These are phyloP conservation scores for Sparassis latifolia DNA, from an alignment of 1,284 basidiomycete species.

Conservation along the genomic window DNA sequence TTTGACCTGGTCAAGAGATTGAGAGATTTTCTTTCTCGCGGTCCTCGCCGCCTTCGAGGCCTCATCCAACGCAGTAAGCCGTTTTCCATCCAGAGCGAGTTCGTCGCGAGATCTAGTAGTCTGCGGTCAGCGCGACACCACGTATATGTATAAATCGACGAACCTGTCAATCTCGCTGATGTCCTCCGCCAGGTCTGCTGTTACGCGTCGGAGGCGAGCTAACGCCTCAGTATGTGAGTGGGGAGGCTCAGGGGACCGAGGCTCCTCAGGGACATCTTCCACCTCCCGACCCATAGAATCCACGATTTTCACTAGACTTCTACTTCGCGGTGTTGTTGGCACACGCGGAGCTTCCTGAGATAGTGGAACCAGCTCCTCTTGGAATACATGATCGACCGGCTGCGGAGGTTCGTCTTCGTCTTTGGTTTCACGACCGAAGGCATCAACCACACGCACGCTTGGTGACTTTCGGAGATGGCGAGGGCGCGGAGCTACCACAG, in stretches of 20 bases:
- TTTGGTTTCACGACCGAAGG: slow-evolving; percentile 41
- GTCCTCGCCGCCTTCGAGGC: slow-evolving; percentile 47
- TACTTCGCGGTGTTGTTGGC: slow-evolving; percentile 28
- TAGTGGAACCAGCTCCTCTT: background rate
- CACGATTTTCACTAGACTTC: slow-evolving; percentile 47
- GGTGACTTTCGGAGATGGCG: slow-evolving; percentile 27
- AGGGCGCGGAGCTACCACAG: background rate
- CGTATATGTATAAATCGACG: slow-evolving; percentile 3
- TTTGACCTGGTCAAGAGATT: slow-evolving; percentile 34
- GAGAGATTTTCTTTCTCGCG: slow-evolving; percentile 37
- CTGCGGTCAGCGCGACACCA: slow-evolving; percentile 9
- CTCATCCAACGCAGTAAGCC: slow-evolving; percentile 45
- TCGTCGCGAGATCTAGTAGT: slow-evolving; percentile 29
- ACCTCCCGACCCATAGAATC: slow-evolving; percentile 65
- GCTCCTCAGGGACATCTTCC: slow-evolving; percentile 24
- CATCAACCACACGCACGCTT: slow-evolving; percentile 53
- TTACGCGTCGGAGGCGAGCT: slow-evolving; percentile 45
- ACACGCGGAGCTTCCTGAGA: slow-evolving; percentile 1
- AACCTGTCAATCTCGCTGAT: slow-evolving; percentile 53
- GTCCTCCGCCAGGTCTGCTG: slow-evolving; percentile 47
- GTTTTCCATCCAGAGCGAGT: slow-evolving; percentile 28
- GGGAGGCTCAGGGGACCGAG: slow-evolving; percentile 23
- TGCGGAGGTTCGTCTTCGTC: slow-evolving; percentile 13
- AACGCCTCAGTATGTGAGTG: slow-evolving; percentile 46
- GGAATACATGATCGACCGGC: slow-evolving; percentile 2